Evolutionary conservation across 2,329 filamentous ascomycete genomes (phyloP).

Genomic region (Hypoxylon sp.): DNA sequence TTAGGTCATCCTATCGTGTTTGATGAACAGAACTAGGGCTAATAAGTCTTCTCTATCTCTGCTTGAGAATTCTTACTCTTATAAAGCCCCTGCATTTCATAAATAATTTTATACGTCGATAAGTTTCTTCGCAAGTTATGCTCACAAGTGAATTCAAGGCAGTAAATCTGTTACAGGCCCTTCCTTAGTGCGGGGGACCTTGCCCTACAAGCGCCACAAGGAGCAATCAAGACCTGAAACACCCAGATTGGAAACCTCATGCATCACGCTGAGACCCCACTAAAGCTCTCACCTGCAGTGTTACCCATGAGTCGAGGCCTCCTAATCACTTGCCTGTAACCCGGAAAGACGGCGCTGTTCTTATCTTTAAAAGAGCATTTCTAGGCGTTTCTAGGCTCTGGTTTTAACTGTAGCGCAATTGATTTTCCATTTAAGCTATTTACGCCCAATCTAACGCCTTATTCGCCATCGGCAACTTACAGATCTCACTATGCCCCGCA

Average conservation of each 20-base stretch:
- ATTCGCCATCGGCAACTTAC: not conserved
- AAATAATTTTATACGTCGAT: too few species aligned
- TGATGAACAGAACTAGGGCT: not conserved
- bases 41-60: not conserved
- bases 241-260: conserved; percentile 7
- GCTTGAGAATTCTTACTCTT: not conserved
- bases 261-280: conserved; percentile 23
- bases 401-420: not conserved
- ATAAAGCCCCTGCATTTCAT: not conserved
- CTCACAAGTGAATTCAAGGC: not conserved
- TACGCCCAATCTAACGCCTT: not conserved
- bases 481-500: conserved; percentile 48
- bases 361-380: conserved; percentile 1
- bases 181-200: not conserved
- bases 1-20: not conserved
- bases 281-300: conserved; percentile 8
- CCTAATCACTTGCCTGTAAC: not conserved
- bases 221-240: conserved; percentile 12
- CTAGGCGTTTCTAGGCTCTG: not conserved
- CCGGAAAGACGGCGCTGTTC: conserved; percentile 8
- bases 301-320: conserved; percentile 12
- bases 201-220: not conserved
- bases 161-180: not conserved
- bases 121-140: too few species aligned
- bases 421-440: not conserved